Evolutionary conservation across 2,329 filamentous ascomycete genomes (phyloP).

Genomic region (Fusarium sp.): DNA sequence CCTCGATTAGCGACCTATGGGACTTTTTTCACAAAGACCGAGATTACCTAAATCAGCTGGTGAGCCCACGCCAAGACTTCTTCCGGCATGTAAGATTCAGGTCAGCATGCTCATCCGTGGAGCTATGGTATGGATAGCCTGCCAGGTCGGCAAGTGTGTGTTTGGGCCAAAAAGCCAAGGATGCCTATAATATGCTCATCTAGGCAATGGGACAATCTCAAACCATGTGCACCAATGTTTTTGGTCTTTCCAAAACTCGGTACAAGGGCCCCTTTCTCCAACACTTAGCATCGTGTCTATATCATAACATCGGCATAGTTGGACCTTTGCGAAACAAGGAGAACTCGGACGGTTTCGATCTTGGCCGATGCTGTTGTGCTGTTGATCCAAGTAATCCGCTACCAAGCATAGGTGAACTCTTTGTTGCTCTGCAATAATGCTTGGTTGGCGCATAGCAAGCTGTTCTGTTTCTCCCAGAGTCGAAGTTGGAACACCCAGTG

Average conservation of each 20-base stretch:
- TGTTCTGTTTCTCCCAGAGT: neutral
- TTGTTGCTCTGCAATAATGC: neutral
- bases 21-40: neutral
- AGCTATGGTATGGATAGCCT: no score
- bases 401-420: neutral
- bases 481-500: neutral
- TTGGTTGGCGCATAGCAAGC: neutral
- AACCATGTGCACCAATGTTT: slow-evolving; percentile 8
- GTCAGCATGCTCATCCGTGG: no score
- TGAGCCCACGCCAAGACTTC: neutral
- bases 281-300: neutral
- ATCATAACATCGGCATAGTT: neutral
- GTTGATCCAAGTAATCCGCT: neutral
- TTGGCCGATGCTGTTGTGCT: neutral
- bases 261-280: neutral
- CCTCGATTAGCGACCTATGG: neutral
- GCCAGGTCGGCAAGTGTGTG: no score
- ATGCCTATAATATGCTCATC: no score
- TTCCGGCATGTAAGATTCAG: no score
- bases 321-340: neutral
- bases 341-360: neutral
- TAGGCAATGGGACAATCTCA: neutral
- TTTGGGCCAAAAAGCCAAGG: no score
- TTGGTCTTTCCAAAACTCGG: neutral
- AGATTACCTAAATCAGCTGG: neutral